Percentiles rank a stretch among this genome's conserved stretches.
phyloP scores from a whole-genome alignment of 345 rosid species.

The Acer saccharum region DNA sequence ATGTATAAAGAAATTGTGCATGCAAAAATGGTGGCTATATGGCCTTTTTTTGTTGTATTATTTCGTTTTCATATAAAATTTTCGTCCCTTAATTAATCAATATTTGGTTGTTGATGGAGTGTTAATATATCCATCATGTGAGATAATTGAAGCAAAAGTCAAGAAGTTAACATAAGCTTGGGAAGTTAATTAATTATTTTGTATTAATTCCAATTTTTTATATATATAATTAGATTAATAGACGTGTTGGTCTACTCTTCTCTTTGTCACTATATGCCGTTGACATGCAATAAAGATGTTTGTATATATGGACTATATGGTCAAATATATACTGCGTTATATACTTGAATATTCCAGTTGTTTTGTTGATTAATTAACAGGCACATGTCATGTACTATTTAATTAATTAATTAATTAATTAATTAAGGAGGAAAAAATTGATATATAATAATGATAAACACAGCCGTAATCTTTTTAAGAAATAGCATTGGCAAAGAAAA shows the following conservation, averaged over 20 bases:
- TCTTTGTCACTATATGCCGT: background rate
- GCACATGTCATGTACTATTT: background rate
- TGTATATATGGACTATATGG: background rate
- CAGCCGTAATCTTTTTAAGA: background rate
- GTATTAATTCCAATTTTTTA: background rate
- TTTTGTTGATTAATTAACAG: background rate
- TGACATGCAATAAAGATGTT: background rate
- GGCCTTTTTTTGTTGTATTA: background rate
- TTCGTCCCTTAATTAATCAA: background rate
- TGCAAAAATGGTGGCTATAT: background rate
- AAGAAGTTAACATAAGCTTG: background rate
- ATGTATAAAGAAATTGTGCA: slow-evolving; percentile 3
- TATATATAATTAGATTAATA: background rate
- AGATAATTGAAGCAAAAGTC: background rate
- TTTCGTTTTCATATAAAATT: background rate
- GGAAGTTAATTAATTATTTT: background rate
- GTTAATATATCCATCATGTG: background rate
- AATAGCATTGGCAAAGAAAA: too few species aligned
- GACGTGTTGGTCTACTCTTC: background rate
- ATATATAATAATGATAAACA: background rate
- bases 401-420: background rate
- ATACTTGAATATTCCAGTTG: background rate
- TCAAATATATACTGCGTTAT: background rate
- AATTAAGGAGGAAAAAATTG: background rate
- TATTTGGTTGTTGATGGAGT: background rate